Conservation (phyloP, 2,329 filamentous ascomycete genomes). For the Penicillium sp. region DNA sequence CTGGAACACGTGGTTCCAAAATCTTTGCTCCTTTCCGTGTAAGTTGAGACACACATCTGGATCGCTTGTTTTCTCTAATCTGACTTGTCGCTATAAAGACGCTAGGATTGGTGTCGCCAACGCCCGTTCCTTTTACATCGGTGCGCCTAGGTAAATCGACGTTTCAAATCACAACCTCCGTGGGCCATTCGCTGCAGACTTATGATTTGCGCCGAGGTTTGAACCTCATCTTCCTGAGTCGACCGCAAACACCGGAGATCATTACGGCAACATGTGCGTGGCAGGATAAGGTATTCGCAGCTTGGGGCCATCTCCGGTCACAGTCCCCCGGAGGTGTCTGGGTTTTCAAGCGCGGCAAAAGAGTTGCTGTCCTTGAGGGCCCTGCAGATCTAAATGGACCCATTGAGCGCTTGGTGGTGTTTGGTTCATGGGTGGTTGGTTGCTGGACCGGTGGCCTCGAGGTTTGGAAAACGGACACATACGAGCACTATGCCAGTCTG, state of each 20-base stretch:
- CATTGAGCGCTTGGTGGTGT: conserved; percentile 73
- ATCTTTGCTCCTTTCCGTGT: conserved; percentile 94
- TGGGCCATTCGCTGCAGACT: conserved; percentile 85
- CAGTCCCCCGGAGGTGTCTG: conserved; percentile 64
- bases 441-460: conserved; percentile 74
- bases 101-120: conserved; percentile 88
- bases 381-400: conserved; percentile 64
- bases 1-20: conserved; percentile 58
- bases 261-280: conserved; percentile 87
- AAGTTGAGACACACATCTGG: conserved; percentile 37
- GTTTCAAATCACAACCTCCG: conserved; percentile 95
- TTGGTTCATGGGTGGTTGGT: conserved; percentile 88
- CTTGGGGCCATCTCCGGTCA: conserved; percentile 67
- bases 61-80: conserved; percentile 5
- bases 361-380: conserved; percentile 69
- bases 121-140: conserved; percentile 82
- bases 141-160: conserved; percentile 88
- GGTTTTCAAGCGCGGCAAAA: conserved; percentile 89
- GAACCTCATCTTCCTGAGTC: conserved; percentile 88
- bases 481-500: conserved; percentile 89
- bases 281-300: conserved; percentile 84
- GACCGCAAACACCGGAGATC: conserved; percentile 78
- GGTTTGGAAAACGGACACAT: conserved; percentile 79
- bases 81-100: conserved; percentile 58
- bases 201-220: conserved; percentile 90